phyloP scores from a whole-genome alignment of 768 basidiomycete genomes.

The Lanmaoa rubissima region DNA sequence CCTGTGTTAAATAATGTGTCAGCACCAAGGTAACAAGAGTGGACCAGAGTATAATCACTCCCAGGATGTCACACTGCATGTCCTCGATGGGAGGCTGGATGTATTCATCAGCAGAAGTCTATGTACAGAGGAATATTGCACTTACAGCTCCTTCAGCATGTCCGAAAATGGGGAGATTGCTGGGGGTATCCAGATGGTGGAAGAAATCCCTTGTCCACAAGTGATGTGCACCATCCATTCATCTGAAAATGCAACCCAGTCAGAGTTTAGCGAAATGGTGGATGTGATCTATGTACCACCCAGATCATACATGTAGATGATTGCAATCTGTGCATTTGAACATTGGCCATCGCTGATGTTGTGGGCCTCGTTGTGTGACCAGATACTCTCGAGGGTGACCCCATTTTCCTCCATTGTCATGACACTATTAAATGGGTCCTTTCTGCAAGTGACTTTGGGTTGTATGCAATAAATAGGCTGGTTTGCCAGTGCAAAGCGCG shows the following conservation, averaged over 20 bases:
- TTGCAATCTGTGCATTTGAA: conserved; percentile 19
- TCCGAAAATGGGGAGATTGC: conserved; percentile 19
- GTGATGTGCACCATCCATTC: conserved; percentile 31
- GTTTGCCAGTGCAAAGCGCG: conserved; percentile 11
- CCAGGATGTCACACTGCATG: background rate
- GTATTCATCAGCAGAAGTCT: background rate
- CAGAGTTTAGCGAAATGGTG: background rate
- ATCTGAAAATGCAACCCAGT: conserved; percentile 7
- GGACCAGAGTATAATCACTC: background rate
- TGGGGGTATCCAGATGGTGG: conserved; percentile 8
- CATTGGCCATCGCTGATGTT: conserved; percentile 28
- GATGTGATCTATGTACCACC: conserved; percentile 6
- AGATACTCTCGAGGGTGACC: conserved; percentile 25
- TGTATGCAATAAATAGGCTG: conserved; percentile 21
- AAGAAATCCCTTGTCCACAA: conserved; percentile 15
- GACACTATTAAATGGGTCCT: conserved; percentile 2
- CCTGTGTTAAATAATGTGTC: conserved; percentile 14
- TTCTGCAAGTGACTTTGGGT: conserved; percentile 7
- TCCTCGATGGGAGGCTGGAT: conserved; percentile 26
- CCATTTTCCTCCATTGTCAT: conserved; percentile 23
- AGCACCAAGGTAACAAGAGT: background rate
- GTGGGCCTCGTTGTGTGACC: conserved; percentile 16
- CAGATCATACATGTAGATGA: conserved; percentile 27
- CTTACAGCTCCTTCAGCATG: conserved; percentile 25
- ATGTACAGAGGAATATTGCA: background rate